phyloP scores from a whole-genome alignment of 768 basidiomycete genomes.

The Austroboletus eburneus region DNA sequence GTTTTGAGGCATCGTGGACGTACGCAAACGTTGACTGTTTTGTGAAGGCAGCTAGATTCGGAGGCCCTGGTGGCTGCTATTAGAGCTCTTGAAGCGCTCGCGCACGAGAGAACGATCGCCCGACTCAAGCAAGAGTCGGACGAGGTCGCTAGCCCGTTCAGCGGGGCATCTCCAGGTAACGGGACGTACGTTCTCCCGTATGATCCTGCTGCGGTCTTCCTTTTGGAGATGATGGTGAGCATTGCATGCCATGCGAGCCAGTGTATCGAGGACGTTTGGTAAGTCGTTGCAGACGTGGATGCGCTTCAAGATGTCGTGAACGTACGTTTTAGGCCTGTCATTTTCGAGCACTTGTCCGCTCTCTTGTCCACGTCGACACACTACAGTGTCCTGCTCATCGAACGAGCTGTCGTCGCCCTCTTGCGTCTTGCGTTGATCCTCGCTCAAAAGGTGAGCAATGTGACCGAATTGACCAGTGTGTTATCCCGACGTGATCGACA shows the following conservation, averaged over 20 bases:
- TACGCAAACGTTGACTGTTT: too few species aligned
- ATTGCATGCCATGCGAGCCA: conserved; percentile 73
- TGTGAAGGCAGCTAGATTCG: conserved; percentile 63
- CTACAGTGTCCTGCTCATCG: conserved; percentile 89
- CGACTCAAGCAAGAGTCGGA: conserved; percentile 67
- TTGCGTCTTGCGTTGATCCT: conserved; percentile 81
- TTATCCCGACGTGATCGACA: conserved; percentile 2
- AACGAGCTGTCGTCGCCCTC: conserved; percentile 88
- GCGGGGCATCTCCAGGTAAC: conserved; percentile 36
- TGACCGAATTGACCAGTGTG: not conserved
- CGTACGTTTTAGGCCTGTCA: conserved; percentile 65
- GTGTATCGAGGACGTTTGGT: conserved; percentile 89
- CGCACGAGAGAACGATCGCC: conserved; percentile 85
- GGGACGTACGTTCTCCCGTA: conserved; percentile 67
- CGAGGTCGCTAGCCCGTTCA: conserved; percentile 41
- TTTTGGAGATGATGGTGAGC: conserved; percentile 93
- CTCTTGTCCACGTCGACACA: conserved; percentile 71
- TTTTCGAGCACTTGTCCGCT: conserved; percentile 89
- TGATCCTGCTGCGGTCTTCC: conserved; percentile 92
- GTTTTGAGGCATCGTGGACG: conserved; percentile 29
- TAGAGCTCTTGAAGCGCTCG: conserved; percentile 83
- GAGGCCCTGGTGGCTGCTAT: conserved; percentile 82
- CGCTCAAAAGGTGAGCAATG: conserved; percentile 61
- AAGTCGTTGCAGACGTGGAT: conserved; percentile 20
- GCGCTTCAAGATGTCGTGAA: conserved; percentile 1